A percentile compares a stretch with the other conserved stretches of the same genome.
These are phyloP conservation scores for Colletotrichum tamarilloi DNA, from an alignment of 2,329 filamentous ascomycete species.

Conservation along the genomic window DNA sequence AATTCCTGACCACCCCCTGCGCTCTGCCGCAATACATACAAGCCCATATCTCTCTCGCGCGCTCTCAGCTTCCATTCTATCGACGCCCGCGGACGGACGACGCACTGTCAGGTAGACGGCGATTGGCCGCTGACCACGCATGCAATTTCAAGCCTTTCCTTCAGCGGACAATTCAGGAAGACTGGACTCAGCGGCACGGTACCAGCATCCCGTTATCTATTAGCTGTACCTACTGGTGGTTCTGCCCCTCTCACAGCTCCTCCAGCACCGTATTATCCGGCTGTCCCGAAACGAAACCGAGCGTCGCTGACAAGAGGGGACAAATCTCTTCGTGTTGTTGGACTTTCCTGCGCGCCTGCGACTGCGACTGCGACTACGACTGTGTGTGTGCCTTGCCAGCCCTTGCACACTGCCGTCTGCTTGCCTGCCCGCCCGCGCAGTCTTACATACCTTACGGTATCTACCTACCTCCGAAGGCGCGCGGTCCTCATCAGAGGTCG, in stretches of 20 bases:
- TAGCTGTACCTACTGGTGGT: conserved; percentile 25
- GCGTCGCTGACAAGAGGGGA: conserved; percentile 13
- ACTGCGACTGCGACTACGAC: not conserved
- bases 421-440: not conserved
- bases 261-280: conserved; percentile 18
- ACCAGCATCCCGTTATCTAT: conserved; percentile 13
- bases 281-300: conserved; percentile 31
- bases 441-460: not conserved
- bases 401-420: conserved; percentile 6
- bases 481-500: conserved; percentile 7
- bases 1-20: conserved; percentile 14
- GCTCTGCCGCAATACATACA: not conserved
- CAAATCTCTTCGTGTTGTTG: not conserved
- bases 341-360: not conserved
- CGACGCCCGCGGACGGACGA: conserved; percentile 20
- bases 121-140: conserved; percentile 24
- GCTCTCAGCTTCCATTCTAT: not conserved
- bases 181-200: not conserved
- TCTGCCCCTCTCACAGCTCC: conserved; percentile 6
- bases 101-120: conserved; percentile 10
- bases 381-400: conserved; percentile 18
- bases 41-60: conserved; percentile 5
- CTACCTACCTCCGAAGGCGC: conserved; percentile 1
- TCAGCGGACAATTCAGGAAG: not conserved
- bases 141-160: conserved; percentile 24